phyloP scores from a whole-genome alignment of 2,329 filamentous ascomycete genomes.

The Cladosporium halotolerans region DNA sequence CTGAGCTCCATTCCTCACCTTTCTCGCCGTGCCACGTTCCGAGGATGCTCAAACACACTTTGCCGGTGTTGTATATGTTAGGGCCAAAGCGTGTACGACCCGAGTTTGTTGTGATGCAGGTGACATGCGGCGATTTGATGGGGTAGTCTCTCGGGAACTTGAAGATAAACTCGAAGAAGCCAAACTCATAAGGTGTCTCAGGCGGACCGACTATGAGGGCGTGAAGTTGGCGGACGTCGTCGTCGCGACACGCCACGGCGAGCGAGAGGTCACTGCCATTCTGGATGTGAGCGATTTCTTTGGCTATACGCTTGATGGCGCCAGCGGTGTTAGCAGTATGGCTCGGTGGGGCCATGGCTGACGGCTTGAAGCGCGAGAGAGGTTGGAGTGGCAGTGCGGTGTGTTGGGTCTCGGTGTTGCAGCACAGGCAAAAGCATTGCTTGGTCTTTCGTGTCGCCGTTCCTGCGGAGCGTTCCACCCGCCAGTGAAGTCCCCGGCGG shows the following conservation, averaged over 20 bases:
- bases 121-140: constrained; percentile 53
- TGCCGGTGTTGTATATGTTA: constrained; percentile 87
- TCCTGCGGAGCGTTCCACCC: too few relatives aligned
- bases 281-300: constrained; percentile 85
- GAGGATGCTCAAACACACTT: constrained; percentile 70
- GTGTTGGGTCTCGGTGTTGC: too few relatives aligned
- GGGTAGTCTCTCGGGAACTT: constrained; percentile 67
- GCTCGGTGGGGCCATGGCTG: not conserved
- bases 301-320: constrained; percentile 26
- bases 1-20: constrained; percentile 93
- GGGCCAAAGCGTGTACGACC: constrained; percentile 89
- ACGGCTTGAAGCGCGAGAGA: too few relatives aligned
- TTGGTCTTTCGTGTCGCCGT: too few relatives aligned
- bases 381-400: too few relatives aligned
- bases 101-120: constrained; percentile 77
- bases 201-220: constrained; percentile 88
- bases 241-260: constrained; percentile 78
- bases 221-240: constrained; percentile 80
- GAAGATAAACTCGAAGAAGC: constrained; percentile 77
- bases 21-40: constrained; percentile 91
- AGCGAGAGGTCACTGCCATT: constrained; percentile 78
- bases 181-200: constrained; percentile 93
- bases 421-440: too few relatives aligned
- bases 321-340: constrained; percentile 23
- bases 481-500: too few relatives aligned